Base-by-base conservation (phyloP, 495 filamentous ascomycete species). In the Poronia punctata region DNA sequence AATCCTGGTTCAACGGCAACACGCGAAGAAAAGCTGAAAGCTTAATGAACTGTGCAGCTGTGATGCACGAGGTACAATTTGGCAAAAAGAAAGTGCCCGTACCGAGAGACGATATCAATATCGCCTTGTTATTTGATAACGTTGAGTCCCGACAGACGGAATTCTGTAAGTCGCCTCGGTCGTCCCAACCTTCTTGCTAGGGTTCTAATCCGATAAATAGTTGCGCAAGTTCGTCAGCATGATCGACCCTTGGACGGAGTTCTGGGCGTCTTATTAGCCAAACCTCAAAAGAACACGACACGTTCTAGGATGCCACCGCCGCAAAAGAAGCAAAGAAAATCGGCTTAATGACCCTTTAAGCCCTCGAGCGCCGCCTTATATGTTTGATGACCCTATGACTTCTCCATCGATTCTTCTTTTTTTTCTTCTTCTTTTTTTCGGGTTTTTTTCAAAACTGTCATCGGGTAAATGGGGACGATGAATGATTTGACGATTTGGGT, bases 31-130 rank as follows among this genome's bases (percentile, higher is more conserved):
- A 15, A 33, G 19, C 35, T 30, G 42, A 32, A n/a, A 1, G 11
- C 21, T 18, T 45, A 6, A 45, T 60, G 35, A 54, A 46, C 27
- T 55, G 50, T 19, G 40, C 56, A n/a, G 43, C 53, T 17, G 57
- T 60, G 5, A 60, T 60, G 50, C 57, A 52, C 40, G 50, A 59
- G 38, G 46, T 49, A 15, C 42, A 52, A 10, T 59, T 61, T 30
- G 42, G 50, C 22, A 58, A 58, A 35, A 61, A 59, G 46, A 54
- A 54, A n/a, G n/a, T n/a, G 43, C 53, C 51, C 14, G 43, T 50
- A 27, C 14, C 39, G 20, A 45, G 40, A 37, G 16, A n/a, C 19
- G 54, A 55, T 6, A 45, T 49, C 26, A 50, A 35, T 17, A 45
- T 19, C 27, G 27, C 41, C 8, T 27, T 38, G 12, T 19, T 27